Evolutionary conservation across 768 basidiomycete genomes (phyloP).

Genomic region (Pisolithus albus): DNA sequence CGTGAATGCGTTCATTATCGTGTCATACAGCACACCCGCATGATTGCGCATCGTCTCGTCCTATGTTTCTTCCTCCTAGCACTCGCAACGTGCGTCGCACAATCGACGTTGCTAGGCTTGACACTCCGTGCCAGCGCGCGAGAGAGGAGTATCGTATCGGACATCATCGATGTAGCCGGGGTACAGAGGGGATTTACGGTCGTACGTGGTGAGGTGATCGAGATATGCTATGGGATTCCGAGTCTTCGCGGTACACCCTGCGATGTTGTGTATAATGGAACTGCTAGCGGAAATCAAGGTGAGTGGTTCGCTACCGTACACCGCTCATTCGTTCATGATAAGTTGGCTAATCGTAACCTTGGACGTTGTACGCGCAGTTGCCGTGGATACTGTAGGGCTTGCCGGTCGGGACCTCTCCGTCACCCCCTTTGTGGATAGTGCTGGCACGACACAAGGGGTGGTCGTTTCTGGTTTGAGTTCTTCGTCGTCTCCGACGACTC

Average conservation of each 20-base stretch:
- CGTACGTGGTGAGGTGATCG: slow-evolving; percentile 9
- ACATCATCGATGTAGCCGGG: slow-evolving; percentile 26
- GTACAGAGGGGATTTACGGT: slow-evolving; percentile 19
- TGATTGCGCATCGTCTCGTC: slow-evolving; percentile 45
- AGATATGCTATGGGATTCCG: slow-evolving; percentile 38
- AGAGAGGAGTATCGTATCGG: slow-evolving; percentile 25
- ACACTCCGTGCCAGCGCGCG: slow-evolving; percentile 32
- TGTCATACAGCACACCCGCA: slow-evolving; percentile 36
- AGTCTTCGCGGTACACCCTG: slow-evolving; percentile 19
- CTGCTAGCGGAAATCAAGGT: slow-evolving; percentile 1
- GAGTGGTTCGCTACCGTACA: not conserved
- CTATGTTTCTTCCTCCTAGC: slow-evolving; percentile 30
- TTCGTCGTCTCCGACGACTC: slow-evolving; percentile 1
- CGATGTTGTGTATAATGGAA: slow-evolving; percentile 11
- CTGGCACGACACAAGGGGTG: not conserved
- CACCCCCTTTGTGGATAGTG: not conserved
- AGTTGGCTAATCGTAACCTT: not conserved
- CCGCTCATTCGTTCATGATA: not conserved
- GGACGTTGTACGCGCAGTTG: not conserved
- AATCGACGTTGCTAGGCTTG: slow-evolving; percentile 36
- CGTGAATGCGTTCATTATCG: not conserved
- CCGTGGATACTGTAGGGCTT: not conserved
- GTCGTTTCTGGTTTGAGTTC: not conserved
- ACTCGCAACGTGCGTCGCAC: slow-evolving; percentile 34
- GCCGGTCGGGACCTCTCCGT: not conserved